Conservation (phyloP, 257 asterid species). For the Lantana camara region DNA sequence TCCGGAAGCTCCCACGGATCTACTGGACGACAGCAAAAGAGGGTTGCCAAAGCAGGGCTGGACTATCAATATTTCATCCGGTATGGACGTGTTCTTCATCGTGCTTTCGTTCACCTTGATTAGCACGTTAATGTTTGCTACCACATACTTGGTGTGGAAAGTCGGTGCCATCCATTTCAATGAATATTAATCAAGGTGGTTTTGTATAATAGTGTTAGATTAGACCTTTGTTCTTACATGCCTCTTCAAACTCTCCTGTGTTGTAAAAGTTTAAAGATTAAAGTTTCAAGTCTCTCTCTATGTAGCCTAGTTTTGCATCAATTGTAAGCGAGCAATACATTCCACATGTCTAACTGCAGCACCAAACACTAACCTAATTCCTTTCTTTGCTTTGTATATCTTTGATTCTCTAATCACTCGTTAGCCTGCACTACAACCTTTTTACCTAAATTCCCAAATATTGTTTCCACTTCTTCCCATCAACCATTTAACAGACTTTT, state of each 20-base stretch:
- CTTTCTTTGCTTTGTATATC: not conserved
- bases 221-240: too few relatives aligned
- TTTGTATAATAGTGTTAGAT: conserved; percentile 1
- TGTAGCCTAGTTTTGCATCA: not conserved
- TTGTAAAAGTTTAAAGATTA: too few relatives aligned
- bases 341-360: conserved; percentile 26
- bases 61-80: conserved; percentile 66
- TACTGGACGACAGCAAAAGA: conserved; percentile 80
- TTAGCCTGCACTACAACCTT: too few relatives aligned
- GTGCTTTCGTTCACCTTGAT: conserved; percentile 69
- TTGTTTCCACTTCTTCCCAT: too few relatives aligned
- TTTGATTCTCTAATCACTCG: too few relatives aligned
- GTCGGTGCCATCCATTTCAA: conserved; percentile 94
- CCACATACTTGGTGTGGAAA: conserved; percentile 89
- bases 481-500: too few relatives aligned
- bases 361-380: conserved; percentile 23
- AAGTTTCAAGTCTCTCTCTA: too few relatives aligned
- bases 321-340: conserved; percentile 24
- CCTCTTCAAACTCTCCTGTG: too few relatives aligned
- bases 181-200: conserved; percentile 46
- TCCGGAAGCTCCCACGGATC: conserved; percentile 79
- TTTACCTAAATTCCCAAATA: too few relatives aligned
- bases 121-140: conserved; percentile 84
- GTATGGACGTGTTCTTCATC: conserved; percentile 63
- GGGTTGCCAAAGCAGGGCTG: conserved; percentile 78